Conservation (phyloP, 2,329 filamentous ascomycete genomes). For the Aspergillus proliferans region DNA sequence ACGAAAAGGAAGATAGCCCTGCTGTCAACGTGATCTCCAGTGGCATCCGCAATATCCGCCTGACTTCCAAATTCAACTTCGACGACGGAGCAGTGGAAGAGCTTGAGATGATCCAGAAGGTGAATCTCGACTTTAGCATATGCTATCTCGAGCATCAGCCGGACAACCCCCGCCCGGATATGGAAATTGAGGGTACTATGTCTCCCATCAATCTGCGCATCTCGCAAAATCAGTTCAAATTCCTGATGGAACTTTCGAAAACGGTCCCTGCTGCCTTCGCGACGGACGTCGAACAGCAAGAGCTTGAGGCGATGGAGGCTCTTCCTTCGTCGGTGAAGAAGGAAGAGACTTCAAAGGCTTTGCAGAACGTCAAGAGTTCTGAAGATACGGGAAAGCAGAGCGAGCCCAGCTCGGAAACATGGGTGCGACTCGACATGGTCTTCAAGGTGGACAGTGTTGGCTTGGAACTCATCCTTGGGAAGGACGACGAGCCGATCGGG, state of each 20-base stretch:
- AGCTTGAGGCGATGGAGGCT: conserved; percentile 68
- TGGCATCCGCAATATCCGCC: conserved; percentile 82
- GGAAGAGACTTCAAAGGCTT: conserved; percentile 44
- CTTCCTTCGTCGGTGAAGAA: conserved; percentile 54
- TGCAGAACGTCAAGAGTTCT: conserved; percentile 44
- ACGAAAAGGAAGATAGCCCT: conserved; percentile 59
- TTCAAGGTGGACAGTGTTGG: conserved; percentile 86
- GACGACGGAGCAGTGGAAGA: conserved; percentile 67
- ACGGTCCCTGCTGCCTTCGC: conserved; percentile 84
- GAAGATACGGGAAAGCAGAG: conserved; percentile 62
- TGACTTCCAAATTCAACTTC: conserved; percentile 88
- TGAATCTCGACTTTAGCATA: conserved; percentile 87
- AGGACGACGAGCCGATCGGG: conserved; percentile 69
- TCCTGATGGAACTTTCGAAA: conserved; percentile 77
- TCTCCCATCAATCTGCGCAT: conserved; percentile 86
- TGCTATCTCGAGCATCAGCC: conserved; percentile 81
- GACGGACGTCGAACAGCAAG: conserved; percentile 62
- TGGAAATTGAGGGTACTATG: conserved; percentile 85
- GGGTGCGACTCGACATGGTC: conserved; percentile 88
- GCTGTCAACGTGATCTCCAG: conserved; percentile 85
- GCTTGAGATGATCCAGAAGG: conserved; percentile 92
- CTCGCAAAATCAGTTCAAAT: conserved; percentile 85
- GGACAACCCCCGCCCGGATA: conserved; percentile 74
- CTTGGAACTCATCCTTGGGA: conserved; percentile 75
- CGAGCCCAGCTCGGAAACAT: conserved; percentile 61